A percentile compares a stretch with the other conserved stretches of the same genome.
phyloP scores from a whole-genome alignment of 768 basidiomycete genomes.

The Cystofilobasidium ferigula region DNA sequence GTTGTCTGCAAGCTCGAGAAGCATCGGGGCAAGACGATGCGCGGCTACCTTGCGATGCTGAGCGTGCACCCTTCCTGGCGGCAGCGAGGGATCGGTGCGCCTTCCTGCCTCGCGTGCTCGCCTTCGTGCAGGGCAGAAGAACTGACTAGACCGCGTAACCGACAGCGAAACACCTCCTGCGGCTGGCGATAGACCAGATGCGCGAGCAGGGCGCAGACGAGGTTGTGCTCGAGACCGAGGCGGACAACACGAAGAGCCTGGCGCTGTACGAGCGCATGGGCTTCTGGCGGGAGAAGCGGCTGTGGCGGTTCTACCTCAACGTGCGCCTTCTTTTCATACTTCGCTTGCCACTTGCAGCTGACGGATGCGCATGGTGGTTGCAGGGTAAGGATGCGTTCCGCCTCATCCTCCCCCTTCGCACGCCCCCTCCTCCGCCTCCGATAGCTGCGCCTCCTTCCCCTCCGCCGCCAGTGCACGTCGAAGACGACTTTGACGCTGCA shows the following conservation, averaged over 20 bases:
- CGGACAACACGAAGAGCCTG: constrained; percentile 51
- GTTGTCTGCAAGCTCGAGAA: constrained; percentile 95
- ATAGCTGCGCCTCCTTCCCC: background rate
- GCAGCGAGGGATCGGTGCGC: constrained; percentile 80
- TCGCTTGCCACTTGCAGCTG: background rate
- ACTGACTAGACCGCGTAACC: too few species aligned
- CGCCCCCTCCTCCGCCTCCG: background rate
- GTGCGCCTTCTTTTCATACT: constrained; percentile 33
- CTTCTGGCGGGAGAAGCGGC: constrained; percentile 88
- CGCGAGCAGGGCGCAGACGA: constrained; percentile 69
- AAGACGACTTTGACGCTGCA: background rate
- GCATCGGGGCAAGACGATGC: constrained; percentile 59
- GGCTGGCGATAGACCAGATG: constrained; percentile 75
- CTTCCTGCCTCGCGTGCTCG: background rate
- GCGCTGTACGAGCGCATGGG: constrained; percentile 83
- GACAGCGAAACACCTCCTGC: constrained; percentile 71
- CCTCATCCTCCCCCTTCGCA: background rate
- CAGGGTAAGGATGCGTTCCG: constrained; percentile 5
- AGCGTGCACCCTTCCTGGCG: constrained; percentile 74
- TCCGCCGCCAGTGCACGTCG: background rate
- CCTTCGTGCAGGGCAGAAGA: too few species aligned
- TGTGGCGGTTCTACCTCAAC: constrained; percentile 91
- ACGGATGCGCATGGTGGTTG: too few species aligned
- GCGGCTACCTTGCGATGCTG: constrained; percentile 98
- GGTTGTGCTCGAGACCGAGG: constrained; percentile 45